Evolutionary conservation across 176 grass and related monocot species (phyloP).

Genomic region (Paspalum notatum): DNA sequence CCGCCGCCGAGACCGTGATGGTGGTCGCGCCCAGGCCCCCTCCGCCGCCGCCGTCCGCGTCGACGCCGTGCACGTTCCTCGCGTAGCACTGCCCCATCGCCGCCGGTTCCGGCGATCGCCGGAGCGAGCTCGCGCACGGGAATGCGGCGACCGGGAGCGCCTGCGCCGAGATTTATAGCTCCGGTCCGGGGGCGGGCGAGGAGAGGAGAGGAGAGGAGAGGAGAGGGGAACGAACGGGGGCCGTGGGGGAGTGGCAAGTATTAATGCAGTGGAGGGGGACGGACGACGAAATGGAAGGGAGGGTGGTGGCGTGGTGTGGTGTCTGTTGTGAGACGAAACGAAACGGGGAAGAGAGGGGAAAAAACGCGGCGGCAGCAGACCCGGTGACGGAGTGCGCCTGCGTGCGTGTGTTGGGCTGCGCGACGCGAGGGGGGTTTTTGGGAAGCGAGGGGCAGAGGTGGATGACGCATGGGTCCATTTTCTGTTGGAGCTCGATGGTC

Average conservation of each 20-base stretch:
- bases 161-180: slow-evolving; percentile 52
- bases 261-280: slow-evolving; percentile 23
- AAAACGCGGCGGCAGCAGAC: not conserved
- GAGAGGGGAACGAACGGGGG: slow-evolving; percentile 1
- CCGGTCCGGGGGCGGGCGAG: slow-evolving; percentile 19
- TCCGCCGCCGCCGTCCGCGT: slow-evolving; percentile 28
- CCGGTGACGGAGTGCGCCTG: not conserved
- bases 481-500: fast-evolving
- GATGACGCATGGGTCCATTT: slow-evolving; percentile 24
- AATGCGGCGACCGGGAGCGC: slow-evolving; percentile 35
- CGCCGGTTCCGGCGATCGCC: slow-evolving; percentile 42
- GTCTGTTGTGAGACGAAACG: slow-evolving; percentile 44
- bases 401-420: not conserved
- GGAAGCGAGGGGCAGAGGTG: not conserved
- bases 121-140: slow-evolving; percentile 16
- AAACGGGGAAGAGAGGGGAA: not conserved
- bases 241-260: slow-evolving; percentile 19
- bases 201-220: slow-evolving; percentile 25
- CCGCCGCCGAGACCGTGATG: slow-evolving; percentile 48
- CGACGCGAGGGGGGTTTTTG: not conserved
- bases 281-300: slow-evolving; percentile 2
- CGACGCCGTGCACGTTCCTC: slow-evolving; percentile 59
- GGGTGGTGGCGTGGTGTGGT: not conserved
- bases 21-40: slow-evolving; percentile 11
- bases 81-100: slow-evolving; percentile 96